Percentiles rank a stretch among this genome's conserved stretches.
These are phyloP conservation scores for Fusarium pilosicola DNA, from an alignment of 2,329 filamentous ascomycete species.

Conservation along the genomic window DNA sequence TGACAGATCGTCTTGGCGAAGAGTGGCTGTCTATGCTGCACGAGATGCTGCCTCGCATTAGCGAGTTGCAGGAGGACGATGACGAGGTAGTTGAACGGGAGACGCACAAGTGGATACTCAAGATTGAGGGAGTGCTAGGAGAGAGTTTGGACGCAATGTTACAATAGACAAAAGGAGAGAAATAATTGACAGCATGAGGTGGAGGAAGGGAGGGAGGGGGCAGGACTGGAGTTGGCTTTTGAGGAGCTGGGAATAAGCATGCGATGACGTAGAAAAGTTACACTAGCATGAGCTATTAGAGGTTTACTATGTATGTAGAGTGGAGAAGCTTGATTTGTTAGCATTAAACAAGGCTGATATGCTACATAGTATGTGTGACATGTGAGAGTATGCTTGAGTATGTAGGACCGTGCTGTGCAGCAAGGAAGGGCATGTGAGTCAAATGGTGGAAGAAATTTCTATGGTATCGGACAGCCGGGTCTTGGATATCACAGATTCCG, in stretches of 20 bases:
- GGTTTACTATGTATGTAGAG: constrained; percentile 24
- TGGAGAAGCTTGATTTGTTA: constrained; percentile 10
- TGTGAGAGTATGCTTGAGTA: neutral
- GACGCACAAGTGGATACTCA: constrained; percentile 88
- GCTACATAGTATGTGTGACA: neutral
- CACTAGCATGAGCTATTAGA: neutral
- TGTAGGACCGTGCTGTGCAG: neutral
- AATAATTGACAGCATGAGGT: constrained; percentile 10
- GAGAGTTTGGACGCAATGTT: constrained; percentile 94
- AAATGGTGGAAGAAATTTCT: neutral
- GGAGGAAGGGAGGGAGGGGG: constrained; percentile 12
- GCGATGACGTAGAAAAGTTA: constrained; percentile 24
- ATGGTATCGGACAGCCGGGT: constrained; percentile 29
- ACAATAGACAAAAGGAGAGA: constrained; percentile 65
- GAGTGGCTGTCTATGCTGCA: constrained; percentile 93
- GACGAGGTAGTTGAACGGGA: constrained; percentile 93
- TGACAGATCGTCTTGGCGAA: constrained; percentile 85
- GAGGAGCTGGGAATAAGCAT: constrained; percentile 20
- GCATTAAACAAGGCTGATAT: neutral
- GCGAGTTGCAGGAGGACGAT: constrained; percentile 94
- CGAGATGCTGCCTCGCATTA: constrained; percentile 97
- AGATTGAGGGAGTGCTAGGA: constrained; percentile 88
- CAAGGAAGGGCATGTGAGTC: constrained; percentile 18
- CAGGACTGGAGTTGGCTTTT: constrained; percentile 18
- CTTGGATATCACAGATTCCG: neutral